Conservation (phyloP, 495 filamentous ascomycete genomes). For the Pseudoneurospora amorphoporcata region DNA sequence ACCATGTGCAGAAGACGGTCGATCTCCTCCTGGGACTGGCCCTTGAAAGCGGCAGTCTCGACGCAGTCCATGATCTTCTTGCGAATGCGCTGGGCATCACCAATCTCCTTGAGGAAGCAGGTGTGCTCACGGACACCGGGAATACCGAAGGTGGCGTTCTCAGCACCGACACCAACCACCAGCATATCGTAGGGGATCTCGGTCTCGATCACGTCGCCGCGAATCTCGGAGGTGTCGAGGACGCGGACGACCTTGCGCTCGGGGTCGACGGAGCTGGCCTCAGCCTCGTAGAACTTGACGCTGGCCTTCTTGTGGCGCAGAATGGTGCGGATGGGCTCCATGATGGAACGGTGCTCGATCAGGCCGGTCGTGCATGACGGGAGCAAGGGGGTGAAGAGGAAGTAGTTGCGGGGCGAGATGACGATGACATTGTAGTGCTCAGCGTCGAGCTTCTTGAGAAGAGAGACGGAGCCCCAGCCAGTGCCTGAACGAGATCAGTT, state of each 20-base stretch:
- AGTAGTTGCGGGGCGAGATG: constrained; percentile 95
- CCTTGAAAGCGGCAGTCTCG: constrained; percentile 97
- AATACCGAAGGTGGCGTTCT: constrained; percentile 98
- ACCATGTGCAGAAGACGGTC: constrained; percentile 98
- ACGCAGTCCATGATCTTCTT: constrained; percentile 99
- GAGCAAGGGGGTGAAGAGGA: constrained; percentile 96
- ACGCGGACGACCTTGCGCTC: constrained; percentile 80
- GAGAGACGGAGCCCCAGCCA: constrained; percentile 92
- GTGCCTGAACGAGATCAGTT: constrained; percentile 49
- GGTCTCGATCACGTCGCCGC: constrained; percentile 70
- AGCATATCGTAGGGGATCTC: constrained; percentile 98
- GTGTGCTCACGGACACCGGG: constrained; percentile 89
- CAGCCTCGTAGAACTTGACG: constrained; percentile 96
- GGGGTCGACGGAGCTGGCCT: constrained; percentile 92
- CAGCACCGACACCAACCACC: constrained; percentile 90
- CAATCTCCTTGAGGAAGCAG: constrained; percentile 97
- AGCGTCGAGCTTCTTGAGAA: constrained; percentile 96
- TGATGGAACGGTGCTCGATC: constrained; percentile 98
- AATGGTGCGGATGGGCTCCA: constrained; percentile 96
- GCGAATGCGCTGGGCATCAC: constrained; percentile 87
- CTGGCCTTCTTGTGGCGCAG: constrained; percentile 81
- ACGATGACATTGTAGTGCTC: constrained; percentile 98
- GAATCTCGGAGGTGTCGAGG: constrained; percentile 85
- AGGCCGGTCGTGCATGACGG: constrained; percentile 94
- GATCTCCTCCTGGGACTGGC: constrained; percentile 79